Base-by-base conservation (phyloP, 2,329 filamentous ascomycete genomes). In the Diaporthe ilicicola region DNA sequence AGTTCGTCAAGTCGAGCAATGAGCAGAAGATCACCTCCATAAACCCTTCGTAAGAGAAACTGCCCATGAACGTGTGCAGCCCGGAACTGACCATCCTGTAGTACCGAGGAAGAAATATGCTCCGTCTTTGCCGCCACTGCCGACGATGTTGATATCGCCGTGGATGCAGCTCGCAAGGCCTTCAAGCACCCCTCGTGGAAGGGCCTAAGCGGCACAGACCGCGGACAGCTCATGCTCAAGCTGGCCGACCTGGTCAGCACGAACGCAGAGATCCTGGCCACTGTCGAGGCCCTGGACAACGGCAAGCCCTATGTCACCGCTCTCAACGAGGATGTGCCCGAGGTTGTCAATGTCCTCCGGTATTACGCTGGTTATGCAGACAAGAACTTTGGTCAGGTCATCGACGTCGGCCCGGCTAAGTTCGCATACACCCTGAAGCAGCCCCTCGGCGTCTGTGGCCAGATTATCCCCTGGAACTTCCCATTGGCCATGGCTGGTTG, bases 391-490 rank as follows among this genome's bases (percentile, higher is more conserved):
- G 93, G 93, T 39, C 89, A 93, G 78, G 91, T 92, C n/a, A 93
- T 95, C 74, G 90, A 92, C 75, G 92, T 91, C 12, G 89, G 88
- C 2, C 87, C 88, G 1, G 82, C 84, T 55, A 95, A 94, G 81
- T 87, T 95, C 73, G 92, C 92, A 2, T 95, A 95, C 78, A 94
- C 92, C 0, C 82, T 94, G 69, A 89, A 91, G 72, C 90, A 95
- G 80, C 93, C 93, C 2, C 83, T 95, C 42, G 93, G 93, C 48
- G 93, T 96, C 0, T 93, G 92, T 75, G 93, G 88, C 15, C 86
- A 87, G 80, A 94, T 95, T 74, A 93, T 94, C 72, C 92, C 93
- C 10, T 95, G 93, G 92, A 95, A 95, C 79, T 94, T 92, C 75
- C 93, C 93, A 1, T 84, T 95, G 1, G 85, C 87, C 24, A 94